Evolutionary conservation across 495 filamentous ascomycete genomes (phyloP).

Genomic region (Trichoderma parareesei): DNA sequence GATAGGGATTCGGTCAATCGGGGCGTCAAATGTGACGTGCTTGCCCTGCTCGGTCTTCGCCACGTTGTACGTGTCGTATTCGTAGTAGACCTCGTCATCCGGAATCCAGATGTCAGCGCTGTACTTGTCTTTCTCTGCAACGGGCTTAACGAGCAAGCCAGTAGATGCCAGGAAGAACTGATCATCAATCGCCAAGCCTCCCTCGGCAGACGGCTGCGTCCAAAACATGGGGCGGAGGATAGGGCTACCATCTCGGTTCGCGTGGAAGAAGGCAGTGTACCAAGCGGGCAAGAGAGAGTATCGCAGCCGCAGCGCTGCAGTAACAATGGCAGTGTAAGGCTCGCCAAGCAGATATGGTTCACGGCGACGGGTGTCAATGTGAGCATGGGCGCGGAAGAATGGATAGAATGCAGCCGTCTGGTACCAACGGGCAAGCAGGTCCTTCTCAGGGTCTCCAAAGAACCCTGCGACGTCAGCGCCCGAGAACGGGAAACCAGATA

Average conservation of each 20-base stretch:
- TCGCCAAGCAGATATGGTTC: conserved; percentile 87
- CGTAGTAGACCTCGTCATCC: conserved; percentile 80
- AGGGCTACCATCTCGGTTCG: conserved; percentile 70
- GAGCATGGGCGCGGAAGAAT: conserved; percentile 96
- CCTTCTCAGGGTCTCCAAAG: conserved; percentile 91
- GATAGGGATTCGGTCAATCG: conserved; percentile 76
- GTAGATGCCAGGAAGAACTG: conserved; percentile 86
- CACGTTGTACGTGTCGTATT: conserved; percentile 80
- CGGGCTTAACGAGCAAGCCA: conserved; percentile 81
- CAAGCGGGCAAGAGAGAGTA: conserved; percentile 87
- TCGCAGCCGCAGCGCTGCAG: conserved; percentile 75
- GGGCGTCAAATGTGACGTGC: conserved; percentile 58
- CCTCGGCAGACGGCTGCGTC: conserved; percentile 78
- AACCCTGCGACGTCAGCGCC: conserved; percentile 97
- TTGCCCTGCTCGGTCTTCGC: conserved; percentile 60
- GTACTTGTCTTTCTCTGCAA: conserved; percentile 64
- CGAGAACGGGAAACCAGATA: conserved; percentile 87
- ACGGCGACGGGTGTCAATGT: conserved; percentile 88
- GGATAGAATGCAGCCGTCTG: conserved; percentile 96
- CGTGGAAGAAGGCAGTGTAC: conserved; percentile 95
- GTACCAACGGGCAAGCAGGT: conserved; percentile 90
- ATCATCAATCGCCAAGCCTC: conserved; percentile 79
- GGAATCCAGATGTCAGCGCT: conserved; percentile 78
- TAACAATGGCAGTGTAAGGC: conserved; percentile 78
- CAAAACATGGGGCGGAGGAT: conserved; percentile 90